phyloP scores from a whole-genome alignment of 257 asterid genomes.

The Pogostemon cablin region DNA sequence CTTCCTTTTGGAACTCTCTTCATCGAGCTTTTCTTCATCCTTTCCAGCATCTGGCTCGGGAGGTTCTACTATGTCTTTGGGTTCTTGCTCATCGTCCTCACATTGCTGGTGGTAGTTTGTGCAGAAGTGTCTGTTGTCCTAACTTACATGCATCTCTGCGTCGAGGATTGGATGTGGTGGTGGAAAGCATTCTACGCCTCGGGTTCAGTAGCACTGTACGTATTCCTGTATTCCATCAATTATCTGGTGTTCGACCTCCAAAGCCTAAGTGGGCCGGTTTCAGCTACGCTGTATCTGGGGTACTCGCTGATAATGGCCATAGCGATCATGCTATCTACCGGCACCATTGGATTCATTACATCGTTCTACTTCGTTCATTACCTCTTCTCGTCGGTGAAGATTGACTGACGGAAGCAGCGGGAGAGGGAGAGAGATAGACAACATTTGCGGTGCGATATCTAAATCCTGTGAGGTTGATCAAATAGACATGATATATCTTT shows the following conservation, averaged over 20 bases:
- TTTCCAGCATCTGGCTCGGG: slow-evolving; percentile 88
- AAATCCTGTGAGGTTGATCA: slow-evolving; percentile 32
- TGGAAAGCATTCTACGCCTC: slow-evolving; percentile 90
- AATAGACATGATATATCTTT: slow-evolving; percentile 31
- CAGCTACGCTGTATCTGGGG: slow-evolving; percentile 75
- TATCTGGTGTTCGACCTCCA: slow-evolving; percentile 82
- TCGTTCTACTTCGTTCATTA: slow-evolving; percentile 84
- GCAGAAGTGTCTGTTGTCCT: slow-evolving; percentile 85
- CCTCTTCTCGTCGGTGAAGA: slow-evolving; percentile 88
- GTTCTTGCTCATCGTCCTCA: slow-evolving; percentile 66
- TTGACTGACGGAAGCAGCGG: slow-evolving; percentile 51
- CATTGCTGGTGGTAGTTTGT: slow-evolving; percentile 66
- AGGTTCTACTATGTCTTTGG: slow-evolving; percentile 83
- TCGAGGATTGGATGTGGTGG: slow-evolving; percentile 99
- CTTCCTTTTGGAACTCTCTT: slow-evolving; percentile 91
- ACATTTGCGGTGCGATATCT: slow-evolving; percentile 1
- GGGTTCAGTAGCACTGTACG: slow-evolving; percentile 78
- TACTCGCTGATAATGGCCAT: slow-evolving; percentile 79
- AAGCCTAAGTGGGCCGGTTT: slow-evolving; percentile 84
- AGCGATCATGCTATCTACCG: slow-evolving; percentile 80
- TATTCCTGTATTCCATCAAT: slow-evolving; percentile 77
- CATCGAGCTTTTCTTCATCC: slow-evolving; percentile 86
- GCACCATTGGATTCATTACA: slow-evolving; percentile 80
- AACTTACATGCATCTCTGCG: slow-evolving; percentile 89
- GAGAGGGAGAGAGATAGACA: neutral